Base-by-base conservation (phyloP, 805 yeast genomes). In the Clavispora carvajalis region DNA sequence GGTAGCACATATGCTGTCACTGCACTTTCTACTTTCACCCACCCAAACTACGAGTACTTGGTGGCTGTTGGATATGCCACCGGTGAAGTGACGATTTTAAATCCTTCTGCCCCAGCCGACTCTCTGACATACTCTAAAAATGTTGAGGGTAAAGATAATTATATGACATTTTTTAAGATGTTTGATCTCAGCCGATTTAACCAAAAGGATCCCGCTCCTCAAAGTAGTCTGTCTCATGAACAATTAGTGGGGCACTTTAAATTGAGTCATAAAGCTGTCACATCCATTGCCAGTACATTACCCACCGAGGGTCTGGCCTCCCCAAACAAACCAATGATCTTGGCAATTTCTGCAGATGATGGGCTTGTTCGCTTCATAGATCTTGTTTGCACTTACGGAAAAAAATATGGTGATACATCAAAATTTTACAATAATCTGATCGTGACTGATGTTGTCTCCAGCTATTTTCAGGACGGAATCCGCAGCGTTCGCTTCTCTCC, bases 401-500 rank as follows among this genome's bases (percentile, higher is more conserved):
- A 37, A 15, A 55, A 56, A 35, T 62, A 59, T 40, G 71, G 66
- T 5, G 46, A 53, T 36, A 40, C 49, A 5, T 30, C 40, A 15
- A 44, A 45, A 22, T 44, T 53, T n/a, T 46, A 47, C 33, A 49
- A 47, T 22, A 55, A 52, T 39, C 51, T 55, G 13, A 44, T 67
- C 7, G 50, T 67, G 9, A 56, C 76, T 1, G 90, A 82, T 49
- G 63, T 81, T 1, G 58, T 77, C 24, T 78, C 85, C 4, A 73
- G 82, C 25, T 81, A 79, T 52, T 85, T 79, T 47, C 67, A 67
- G 55, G 85, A 82, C 25, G 87, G 88, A 0, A 60, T 82, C 9
- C 59, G 74, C 22, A 71, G 77, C 47, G 55, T 74, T 16, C 65
- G 61, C 33, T 69, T 76, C 41, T 72, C 80, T 0, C 62, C 63